Base-by-base conservation (phyloP, 192 early-diverging fungal species). In the Geosiphon pyriformis region DNA sequence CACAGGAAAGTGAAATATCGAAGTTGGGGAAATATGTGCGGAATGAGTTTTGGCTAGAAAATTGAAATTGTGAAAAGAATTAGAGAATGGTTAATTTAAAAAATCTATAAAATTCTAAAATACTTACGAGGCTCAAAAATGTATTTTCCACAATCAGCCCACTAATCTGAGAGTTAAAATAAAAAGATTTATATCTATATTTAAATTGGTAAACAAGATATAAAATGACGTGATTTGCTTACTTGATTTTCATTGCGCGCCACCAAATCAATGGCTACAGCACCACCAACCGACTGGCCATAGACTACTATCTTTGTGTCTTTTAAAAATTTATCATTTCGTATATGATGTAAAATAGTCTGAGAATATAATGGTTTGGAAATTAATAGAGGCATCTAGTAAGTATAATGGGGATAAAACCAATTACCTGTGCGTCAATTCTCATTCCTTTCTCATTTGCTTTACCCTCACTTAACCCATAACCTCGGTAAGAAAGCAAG, bases 401-500 rank as follows among this genome's bases (percentile, higher is more conserved):
- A 18, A 42, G 25, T 49, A 18, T 11, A 18, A 10, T 1, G 26
- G 33, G 20, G 12, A 4, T 25, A 18, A 61, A 25, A 34, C 15
- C 27, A 23, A 22, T 35, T 70, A 89, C 87, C 80, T 92, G 82
- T 17, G 93, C 88, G 77, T 99, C 97, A 37, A 90, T 85, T 69
- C 84, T 83, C 32, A 99, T 74, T 0, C 97, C 95, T 20, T 85
- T 84, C 75, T 99, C 97, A 7, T 81, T 82, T 2, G 95, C 87
- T 35, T 75, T 80, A 4, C 97, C 96, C 62, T 94, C 90, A 49
- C 90, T 92, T 47, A 86, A 66, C 4, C 95, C 95, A 78, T 96
- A 91, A 82, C 97, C 95, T 68, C 97, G 83, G 63, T 99, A 99
- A n/a, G 94, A 96, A 20, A 98, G 80, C 92, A 99, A 92, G 58